Evolutionary conservation across 805 yeast genomes (phyloP), one percentile per base, ranked within the genome.

Genomic region (Kluyveromyces starmeri): DNA sequence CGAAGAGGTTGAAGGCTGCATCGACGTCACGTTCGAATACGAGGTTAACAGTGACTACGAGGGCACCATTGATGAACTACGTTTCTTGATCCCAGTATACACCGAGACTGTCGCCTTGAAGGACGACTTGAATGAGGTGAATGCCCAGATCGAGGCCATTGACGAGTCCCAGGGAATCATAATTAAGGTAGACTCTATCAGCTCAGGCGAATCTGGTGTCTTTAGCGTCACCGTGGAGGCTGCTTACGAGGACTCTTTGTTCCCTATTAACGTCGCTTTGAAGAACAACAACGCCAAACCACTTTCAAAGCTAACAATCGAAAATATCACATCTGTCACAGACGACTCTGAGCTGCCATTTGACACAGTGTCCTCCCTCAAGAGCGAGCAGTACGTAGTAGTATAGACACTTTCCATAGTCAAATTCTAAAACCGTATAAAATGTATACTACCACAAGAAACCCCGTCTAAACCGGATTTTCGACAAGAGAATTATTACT

Each of bases 21-120:
- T 78, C 39, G 81, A 76, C 39, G 81, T 88, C 14, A 88, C 96
- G 2, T 67, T 92, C 46, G 98, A 89, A 65, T 88, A 83, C 61
- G 97, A 89, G 64, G 62, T 81, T 36, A 69, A 68, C 32, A 65
- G 68, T 10, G 61, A 49, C 16, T 64, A 64, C 37, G 59, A 63
- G 24, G 73, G 67, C 31, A 40, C 68, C 11, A 38, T 74, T 69
- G 39, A 70, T 71, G 54, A 72, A 75, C 27, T 62, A 60, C 28
- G 64, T 77, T 38, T 58, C 70, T 45, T 45, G 5, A 73, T 89
- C 39, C 95, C 96, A 19, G 65, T 78, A 34, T 67, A 73, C n/a
- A 66, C 79, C 27, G 66, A 67, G 40, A 73, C 65, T 44, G 75
- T 68, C 43, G 67, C 55, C 33, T 68, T 69, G 59, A 70, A 59